Conservation (phyloP, 2,329 filamentous ascomycete species). For the Aureobasidium sp. region DNA sequence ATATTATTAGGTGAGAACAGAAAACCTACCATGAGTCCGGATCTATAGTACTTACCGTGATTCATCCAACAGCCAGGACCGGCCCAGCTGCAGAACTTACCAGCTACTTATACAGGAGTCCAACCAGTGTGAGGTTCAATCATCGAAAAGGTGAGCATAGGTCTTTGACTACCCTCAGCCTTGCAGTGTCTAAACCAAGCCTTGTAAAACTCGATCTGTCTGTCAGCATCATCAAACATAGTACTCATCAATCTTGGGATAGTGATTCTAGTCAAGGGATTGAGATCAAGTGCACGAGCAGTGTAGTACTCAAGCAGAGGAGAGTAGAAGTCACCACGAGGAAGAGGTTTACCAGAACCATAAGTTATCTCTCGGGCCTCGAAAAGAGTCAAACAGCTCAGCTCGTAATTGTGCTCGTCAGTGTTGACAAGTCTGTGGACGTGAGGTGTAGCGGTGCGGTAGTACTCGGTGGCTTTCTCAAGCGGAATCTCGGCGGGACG, state of each 20-base stretch:
- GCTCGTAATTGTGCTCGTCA: neutral
- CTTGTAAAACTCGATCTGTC: conserved; percentile 1
- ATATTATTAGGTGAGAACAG: neutral
- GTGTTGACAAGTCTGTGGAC: neutral
- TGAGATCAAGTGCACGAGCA: neutral
- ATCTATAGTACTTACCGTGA: neutral
- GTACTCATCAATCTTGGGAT: neutral
- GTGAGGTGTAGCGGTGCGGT: neutral
- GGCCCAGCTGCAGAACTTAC: neutral
- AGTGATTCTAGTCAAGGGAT: neutral
- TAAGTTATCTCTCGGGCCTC: neutral
- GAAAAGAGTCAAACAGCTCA: neutral
- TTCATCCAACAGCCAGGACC: neutral
- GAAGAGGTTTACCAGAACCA: neutral
- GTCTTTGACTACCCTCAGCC: neutral
- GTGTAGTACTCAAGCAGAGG: conserved; percentile 5
- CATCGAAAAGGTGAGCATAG: neutral
- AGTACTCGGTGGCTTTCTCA: neutral
- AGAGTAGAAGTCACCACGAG: neutral
- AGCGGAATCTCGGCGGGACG: neutral
- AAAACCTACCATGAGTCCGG: neutral
- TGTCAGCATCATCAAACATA: neutral
- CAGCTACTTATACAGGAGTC: neutral
- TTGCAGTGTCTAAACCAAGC: conserved; percentile 3
- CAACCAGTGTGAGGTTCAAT: neutral